Evolutionary conservation across 345 rosid species (phyloP), one percentile per base, ranked within the genome.

Genomic region (Brassica rapa): DNA sequence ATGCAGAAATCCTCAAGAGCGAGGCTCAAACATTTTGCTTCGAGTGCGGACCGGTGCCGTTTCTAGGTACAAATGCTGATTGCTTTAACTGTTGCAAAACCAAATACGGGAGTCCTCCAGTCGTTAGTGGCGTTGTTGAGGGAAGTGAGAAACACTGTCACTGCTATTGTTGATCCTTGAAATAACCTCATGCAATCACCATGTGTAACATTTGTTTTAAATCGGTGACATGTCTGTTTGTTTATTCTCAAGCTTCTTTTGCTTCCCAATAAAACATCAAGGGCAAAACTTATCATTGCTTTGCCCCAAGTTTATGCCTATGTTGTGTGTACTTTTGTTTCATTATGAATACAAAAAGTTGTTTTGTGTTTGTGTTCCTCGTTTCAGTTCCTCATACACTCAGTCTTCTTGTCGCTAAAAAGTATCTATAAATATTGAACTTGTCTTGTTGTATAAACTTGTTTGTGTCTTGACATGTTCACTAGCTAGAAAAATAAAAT

Each of bases 131-230:
- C 8, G 2, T 4, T 35, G 66, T 71, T 35, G 74, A 71, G n/a
- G 55, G 35, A 35, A 8, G 0, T 24, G 35, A 8, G 1, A 0
- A 1, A 4, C 75, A 71, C 24, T 71, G 77, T 30, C 77, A 73
- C 16, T 73, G 77, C 77, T 73, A 73, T 9, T 8, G 8, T 11
- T 71, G 23, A 72, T 29, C 19, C n/a, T 59, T 55, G 7, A 55
- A 30, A 37, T 19, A 37, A 71, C 15, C 23, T 59, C 56, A 21
- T 33, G 59, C 16, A 19, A 12, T 56, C 59, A 14, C 37, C 59
- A 72, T 41, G 7, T 16, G 60, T 72, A 30, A 46, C 51, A 24
- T n/a, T n/a, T n/a, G 39, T 2, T 71, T 60, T 60, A 27, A 24
- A 14, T 15, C 3, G 6, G 66, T 59, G 32, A 6, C 62, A 63